Evolutionary conservation across 495 filamentous ascomycete species (phyloP).

Genomic region (Aspergillus biplanus): DNA sequence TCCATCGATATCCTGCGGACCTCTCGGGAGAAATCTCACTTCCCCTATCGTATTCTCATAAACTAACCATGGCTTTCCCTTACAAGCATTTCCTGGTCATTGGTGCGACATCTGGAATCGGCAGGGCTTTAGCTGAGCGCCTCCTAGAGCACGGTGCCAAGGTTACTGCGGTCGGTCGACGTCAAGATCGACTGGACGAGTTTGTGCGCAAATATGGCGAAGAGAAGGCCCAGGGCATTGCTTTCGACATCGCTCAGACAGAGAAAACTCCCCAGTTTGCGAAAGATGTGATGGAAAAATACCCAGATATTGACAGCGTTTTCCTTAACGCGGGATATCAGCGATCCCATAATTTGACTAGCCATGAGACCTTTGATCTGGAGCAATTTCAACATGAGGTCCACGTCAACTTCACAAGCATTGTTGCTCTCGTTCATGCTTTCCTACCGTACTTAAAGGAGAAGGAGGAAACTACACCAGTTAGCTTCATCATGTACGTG

Average conservation of each 20-base stretch:
- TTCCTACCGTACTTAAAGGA: slow-evolving; percentile 63
- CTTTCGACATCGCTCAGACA: slow-evolving; percentile 66
- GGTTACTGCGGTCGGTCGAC: slow-evolving; percentile 67
- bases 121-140: slow-evolving; percentile 63
- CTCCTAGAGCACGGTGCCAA: slow-evolving; percentile 61
- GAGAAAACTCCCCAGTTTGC: slow-evolving; percentile 60
- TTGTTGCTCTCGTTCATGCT: slow-evolving; percentile 58
- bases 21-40: too few species aligned
- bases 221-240: slow-evolving; percentile 52
- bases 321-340: slow-evolving; percentile 48
- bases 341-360: slow-evolving; percentile 56
- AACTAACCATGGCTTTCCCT: slow-evolving; percentile 53
- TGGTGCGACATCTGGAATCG: slow-evolving; percentile 72
- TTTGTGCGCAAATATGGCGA: slow-evolving; percentile 62
- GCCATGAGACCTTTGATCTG: slow-evolving; percentile 58
- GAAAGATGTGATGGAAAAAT: slow-evolving; percentile 53
- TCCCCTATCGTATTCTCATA: too few species aligned
- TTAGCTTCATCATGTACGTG: slow-evolving; percentile 38
- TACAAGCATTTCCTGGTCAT: slow-evolving; percentile 72
- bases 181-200: slow-evolving; percentile 65
- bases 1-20: too few species aligned
- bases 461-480: slow-evolving; percentile 43
- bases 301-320: slow-evolving; percentile 53
- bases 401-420: slow-evolving; percentile 65
- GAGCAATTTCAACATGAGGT: slow-evolving; percentile 54